Evolutionary conservation across 805 yeast genomes (phyloP).

Genomic region (Spathaspora passalidarum): DNA sequence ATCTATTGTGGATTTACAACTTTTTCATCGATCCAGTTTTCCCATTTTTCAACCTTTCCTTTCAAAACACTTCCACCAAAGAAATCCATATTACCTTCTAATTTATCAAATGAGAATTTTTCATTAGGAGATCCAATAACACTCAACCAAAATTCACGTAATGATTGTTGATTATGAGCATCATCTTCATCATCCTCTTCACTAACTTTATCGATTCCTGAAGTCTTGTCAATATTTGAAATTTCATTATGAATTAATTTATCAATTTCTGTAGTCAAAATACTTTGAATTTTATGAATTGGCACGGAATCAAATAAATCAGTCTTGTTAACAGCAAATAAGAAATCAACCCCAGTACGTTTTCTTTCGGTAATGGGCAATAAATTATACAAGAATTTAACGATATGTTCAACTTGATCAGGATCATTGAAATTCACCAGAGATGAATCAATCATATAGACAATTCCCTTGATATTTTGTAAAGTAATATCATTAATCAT

Average conservation of each 20-base stretch:
- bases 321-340: slow-evolving; percentile 79
- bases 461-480: slow-evolving; percentile 56
- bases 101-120: slow-evolving; percentile 57
- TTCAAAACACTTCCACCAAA: slow-evolving; percentile 70
- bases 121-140: slow-evolving; percentile 33
- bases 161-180: slow-evolving; percentile 31
- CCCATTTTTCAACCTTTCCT: slow-evolving; percentile 57
- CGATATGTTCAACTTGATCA: slow-evolving; percentile 38
- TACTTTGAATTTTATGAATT: slow-evolving; percentile 51
- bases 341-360: slow-evolving; percentile 68
- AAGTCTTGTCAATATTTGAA: slow-evolving; percentile 33
- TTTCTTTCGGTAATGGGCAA: slow-evolving; percentile 60
- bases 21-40: slow-evolving; percentile 74
- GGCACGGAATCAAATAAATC: slow-evolving; percentile 86
- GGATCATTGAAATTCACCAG: slow-evolving; percentile 46
- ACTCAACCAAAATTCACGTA: slow-evolving; percentile 46
- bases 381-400: slow-evolving; percentile 56
- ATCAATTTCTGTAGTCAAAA: slow-evolving; percentile 64
- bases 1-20: slow-evolving; percentile 48
- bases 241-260: slow-evolving; percentile 47
- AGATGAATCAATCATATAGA: slow-evolving; percentile 78
- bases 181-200: slow-evolving; percentile 31
- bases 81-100: slow-evolving; percentile 74
- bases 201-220: slow-evolving; percentile 41
- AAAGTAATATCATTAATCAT: slow-evolving; percentile 39